phyloP scores from a whole-genome alignment of 441 rosid species.

The Populus hybrid region DNA sequence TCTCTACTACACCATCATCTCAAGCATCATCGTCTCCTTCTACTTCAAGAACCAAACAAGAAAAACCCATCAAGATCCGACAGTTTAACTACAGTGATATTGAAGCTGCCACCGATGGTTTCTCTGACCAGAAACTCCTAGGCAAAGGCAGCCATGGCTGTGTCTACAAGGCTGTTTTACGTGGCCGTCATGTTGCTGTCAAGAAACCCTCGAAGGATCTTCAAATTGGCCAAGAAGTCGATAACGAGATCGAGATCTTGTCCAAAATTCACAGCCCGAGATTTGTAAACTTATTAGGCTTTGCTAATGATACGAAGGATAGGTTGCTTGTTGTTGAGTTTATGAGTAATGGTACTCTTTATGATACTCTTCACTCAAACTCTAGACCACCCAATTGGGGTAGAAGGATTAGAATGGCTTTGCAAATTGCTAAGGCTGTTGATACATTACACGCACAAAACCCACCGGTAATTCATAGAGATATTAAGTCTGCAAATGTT shows the following conservation, averaged over 20 bases:
- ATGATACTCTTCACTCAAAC: conserved; percentile 79
- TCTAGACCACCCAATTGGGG: conserved; percentile 67
- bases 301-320: conserved; percentile 58
- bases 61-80: too few relatives aligned
- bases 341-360: conserved; percentile 87
- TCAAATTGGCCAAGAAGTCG: conserved; percentile 64
- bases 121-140: too few relatives aligned
- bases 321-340: conserved; percentile 86
- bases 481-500: conserved; percentile 92
- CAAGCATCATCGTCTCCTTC: too few relatives aligned
- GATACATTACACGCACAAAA: conserved; percentile 65
- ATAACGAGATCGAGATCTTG: conserved; percentile 91
- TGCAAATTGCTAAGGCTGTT: conserved; percentile 82
- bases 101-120: too few relatives aligned
- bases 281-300: conserved; percentile 85
- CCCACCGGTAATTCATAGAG: conserved; percentile 30
- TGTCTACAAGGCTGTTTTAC: too few relatives aligned
- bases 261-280: conserved; percentile 85
- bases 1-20: too few relatives aligned
- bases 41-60: too few relatives aligned
- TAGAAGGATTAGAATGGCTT: conserved; percentile 66
- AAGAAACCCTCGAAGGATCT: too few relatives aligned
- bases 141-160: too few relatives aligned
- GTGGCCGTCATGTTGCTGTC: too few relatives aligned
- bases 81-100: too few relatives aligned